phyloP scores from a whole-genome alignment of 2,329 filamentous ascomycete species.

The Lachnellula hyalina region DNA sequence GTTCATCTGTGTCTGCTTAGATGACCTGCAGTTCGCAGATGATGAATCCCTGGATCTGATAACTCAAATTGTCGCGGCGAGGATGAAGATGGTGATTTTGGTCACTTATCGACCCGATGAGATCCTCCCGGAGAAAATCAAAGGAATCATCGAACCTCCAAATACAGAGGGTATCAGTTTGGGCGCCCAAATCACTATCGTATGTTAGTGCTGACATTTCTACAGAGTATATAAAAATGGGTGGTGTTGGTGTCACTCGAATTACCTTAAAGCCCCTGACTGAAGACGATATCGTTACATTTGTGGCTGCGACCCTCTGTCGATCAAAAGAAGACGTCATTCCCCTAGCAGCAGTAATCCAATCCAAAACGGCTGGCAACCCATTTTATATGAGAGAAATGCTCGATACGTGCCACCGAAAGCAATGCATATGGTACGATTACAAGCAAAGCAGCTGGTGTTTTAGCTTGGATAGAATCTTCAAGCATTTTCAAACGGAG shows the following conservation, averaged over 20 bases:
- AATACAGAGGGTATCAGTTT: conserved; percentile 46
- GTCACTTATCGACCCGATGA: conserved; percentile 70
- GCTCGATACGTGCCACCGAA: conserved; percentile 79
- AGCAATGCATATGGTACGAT: conserved; percentile 85
- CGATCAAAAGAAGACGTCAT: conserved; percentile 66
- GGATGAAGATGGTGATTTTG: conserved; percentile 74
- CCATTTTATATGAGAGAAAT: conserved; percentile 91
- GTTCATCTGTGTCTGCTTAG: conserved; percentile 81
- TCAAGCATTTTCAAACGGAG: conserved; percentile 75
- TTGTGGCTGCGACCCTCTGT: conserved; percentile 77
- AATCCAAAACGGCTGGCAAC: conserved; percentile 70
- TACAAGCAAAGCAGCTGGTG: conserved; percentile 79
- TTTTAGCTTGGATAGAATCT: conserved; percentile 79
- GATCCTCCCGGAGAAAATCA: conserved; percentile 49
- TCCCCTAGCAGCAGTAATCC: conserved; percentile 75
- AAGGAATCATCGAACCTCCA: conserved; percentile 48
- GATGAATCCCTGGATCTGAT: conserved; percentile 81
- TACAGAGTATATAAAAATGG: conserved; percentile 30
- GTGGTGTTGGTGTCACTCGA: conserved; percentile 57
- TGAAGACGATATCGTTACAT: conserved; percentile 76
- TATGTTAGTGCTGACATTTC: conserved; percentile 19
- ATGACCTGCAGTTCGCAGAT: conserved; percentile 88
- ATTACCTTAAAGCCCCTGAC: conserved; percentile 68
- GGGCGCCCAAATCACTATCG: conserved; percentile 16
- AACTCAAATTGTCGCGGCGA: conserved; percentile 69